Evolutionary conservation across 257 asterid genomes (phyloP), one percentile per base, ranked within the genome.

Genomic region (Apocynum venetum): DNA sequence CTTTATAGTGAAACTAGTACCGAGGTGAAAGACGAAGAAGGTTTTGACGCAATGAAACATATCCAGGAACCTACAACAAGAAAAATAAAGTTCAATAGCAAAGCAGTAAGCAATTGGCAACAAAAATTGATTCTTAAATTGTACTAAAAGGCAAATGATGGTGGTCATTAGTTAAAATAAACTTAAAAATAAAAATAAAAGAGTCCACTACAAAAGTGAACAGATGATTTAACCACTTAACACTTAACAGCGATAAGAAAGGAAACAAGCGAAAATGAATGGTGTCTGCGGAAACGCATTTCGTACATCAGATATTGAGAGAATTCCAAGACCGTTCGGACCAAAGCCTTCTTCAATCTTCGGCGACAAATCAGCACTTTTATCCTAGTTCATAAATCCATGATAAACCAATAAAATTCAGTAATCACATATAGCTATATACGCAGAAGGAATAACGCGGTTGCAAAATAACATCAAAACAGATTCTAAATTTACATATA

Each of bases 301-400:
- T 46, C 91, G 12, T 91, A 93, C 98, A 76, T 86, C 88, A 15
- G 97, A 84, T 72, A 94, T 57, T 13, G 98, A 89, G 36, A 92
- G 80, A 75, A 92, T 91, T 43, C 98, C 98, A 68, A 94, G 89
- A 77, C 98, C 94, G 76, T 85, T 83, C 31, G 92, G 92, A 40
- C 98, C 98, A 80, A 91, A 94, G 10, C 98, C 98, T 75, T 88
- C 85, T 84, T 92, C 97, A 70, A 94, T 89, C 77, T 88, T 86
- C 55, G 84, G 88, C 31, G 91, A 88, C 49, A 94, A 79, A 87
- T 92, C 94, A 8, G 86, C 88, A 80, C 76, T 78, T 40, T 74
- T 85, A 79, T 89, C 97, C 98, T 93, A 75, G 75, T 63, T 78
- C 82, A 84, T 72, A 43, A 67, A 79, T 41, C 0, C 60, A 75